Evolutionary conservation across 495 filamentous ascomycete species (phyloP), one percentile per base, ranked within the genome.

Genomic region (Bryoglossum gracile): DNA sequence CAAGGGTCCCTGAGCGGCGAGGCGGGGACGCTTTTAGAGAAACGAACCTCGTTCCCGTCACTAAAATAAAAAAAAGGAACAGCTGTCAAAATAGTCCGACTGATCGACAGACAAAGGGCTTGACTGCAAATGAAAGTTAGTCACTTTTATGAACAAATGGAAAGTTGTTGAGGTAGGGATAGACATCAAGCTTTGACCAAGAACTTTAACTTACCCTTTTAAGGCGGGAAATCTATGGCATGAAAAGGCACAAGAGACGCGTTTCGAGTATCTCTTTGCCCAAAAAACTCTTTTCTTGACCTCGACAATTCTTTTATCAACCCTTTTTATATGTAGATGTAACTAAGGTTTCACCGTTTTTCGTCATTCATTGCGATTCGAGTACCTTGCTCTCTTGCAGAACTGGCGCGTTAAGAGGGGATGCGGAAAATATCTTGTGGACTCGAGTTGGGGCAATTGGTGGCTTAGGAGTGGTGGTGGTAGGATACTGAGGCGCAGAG

Each of bases 371-470:
- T 52, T n/a, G 39, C 35, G 28, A 43, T n/a, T 46, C 35, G 13
- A 16, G 14, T 41, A 34, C 35, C 25, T 46, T 46, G 24, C 23
- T 24, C 8, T 14, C 26, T 13, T 21, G 44, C 44, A 26, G 44
- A 47, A 47, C 22, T 37, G 33, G 44, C 44, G 44, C 33, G 47
- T 50, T 43, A n/a, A 43, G 47, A 50, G 46, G 37, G 35, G 28
- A 28, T 50, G 47, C 47, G 6, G 43, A 33, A 37, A n/a, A 16
- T 6, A 3, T 28, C n/a, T 40, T 16, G 30, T 50, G 48, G 14
- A 8, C 9, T 11, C 22, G 14, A 40, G 10, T 21, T 52, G 49
- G 41, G 41, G 46, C 46, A 22, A 41, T 24, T 25, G 18, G n/a
- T n/a, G n/a, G n/a, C n/a, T n/a, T n/a, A n/a, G n/a, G n/a, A n/a